Evolutionary conservation across 495 filamentous ascomycete species (phyloP).

Genomic region (Trichocladium antarcticum): DNA sequence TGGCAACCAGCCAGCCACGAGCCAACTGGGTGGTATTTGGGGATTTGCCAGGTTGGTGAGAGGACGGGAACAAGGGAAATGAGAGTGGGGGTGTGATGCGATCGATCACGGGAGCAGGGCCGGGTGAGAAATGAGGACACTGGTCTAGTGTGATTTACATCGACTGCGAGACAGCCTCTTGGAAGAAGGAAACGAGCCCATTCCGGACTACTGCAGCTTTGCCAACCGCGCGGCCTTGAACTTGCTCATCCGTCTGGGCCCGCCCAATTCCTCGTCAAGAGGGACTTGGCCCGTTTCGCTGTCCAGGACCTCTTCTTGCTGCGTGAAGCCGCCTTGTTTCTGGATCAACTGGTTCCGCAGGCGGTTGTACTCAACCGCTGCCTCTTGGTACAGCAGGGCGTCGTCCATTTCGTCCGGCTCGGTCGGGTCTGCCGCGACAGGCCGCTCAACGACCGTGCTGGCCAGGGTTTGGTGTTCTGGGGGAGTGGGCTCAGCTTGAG

Average conservation of each 20-base stretch:
- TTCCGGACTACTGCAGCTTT: conserved; percentile 20
- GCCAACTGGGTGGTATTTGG: neutral
- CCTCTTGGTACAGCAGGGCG: conserved; percentile 58
- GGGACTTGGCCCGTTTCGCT: conserved; percentile 32
- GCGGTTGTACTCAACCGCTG: conserved; percentile 67
- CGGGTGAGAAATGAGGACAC: neutral
- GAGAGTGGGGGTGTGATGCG: neutral
- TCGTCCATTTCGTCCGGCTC: conserved; percentile 68
- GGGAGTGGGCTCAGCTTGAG: conserved; percentile 33
- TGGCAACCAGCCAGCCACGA: neutral
- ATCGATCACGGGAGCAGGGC: neutral
- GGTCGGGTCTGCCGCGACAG: conserved; percentile 26
- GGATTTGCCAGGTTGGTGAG: neutral
- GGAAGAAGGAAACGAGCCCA: neutral
- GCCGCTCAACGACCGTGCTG: conserved; percentile 52
- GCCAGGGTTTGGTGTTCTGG: conserved; percentile 49
- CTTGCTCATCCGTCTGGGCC: conserved; percentile 62
- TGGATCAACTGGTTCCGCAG: conserved; percentile 70
- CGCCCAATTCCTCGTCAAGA: conserved; percentile 56
- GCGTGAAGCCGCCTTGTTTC: conserved; percentile 62
- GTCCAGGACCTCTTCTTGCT: conserved; percentile 44
- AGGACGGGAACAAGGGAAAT: neutral
- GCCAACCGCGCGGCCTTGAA: conserved; percentile 78
- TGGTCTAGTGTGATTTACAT: conserved; percentile 17
- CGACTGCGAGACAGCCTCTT: conserved; percentile 11